Evolutionary conservation across 164 flowering plant species (phyloP).

Genomic region (Vitis labrusca): DNA sequence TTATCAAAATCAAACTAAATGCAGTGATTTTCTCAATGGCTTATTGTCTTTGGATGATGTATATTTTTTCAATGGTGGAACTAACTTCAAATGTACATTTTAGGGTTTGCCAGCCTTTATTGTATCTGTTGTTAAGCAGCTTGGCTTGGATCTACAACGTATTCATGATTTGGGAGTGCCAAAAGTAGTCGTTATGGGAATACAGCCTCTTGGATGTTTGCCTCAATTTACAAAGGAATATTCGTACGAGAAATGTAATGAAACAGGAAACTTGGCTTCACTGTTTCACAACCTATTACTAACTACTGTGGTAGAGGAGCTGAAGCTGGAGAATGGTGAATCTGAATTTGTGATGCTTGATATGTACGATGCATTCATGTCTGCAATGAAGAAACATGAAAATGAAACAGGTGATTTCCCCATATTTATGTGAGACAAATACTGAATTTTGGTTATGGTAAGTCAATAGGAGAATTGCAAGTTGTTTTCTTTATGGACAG

Average conservation of each 20-base stretch:
- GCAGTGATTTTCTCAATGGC: background rate
- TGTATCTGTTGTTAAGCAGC: constrained; percentile 7
- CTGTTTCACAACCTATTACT: constrained; percentile 8
- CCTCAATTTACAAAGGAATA: constrained; percentile 2
- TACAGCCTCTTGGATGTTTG: constrained; percentile 16
- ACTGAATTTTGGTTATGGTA: too few species aligned
- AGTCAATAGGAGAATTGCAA: too few species aligned
- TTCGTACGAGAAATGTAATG: constrained; percentile 6
- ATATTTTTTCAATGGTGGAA: too few species aligned
- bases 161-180: constrained; percentile 11
- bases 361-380: background rate
- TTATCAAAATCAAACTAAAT: background rate
- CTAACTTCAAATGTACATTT: background rate
- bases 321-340: background rate
- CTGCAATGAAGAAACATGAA: background rate
- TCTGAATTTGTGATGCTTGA: background rate
- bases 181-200: constrained; percentile 3
- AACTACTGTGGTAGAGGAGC: background rate
- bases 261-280: background rate
- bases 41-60: background rate
- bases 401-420: background rate
- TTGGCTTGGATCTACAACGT: constrained; percentile 1
- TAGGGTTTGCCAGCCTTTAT: background rate
- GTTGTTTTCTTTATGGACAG: too few species aligned
- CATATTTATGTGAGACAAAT: constrained; percentile 10